A percentile compares a stretch with the other conserved stretches of the same genome.
phyloP scores from a whole-genome alignment of 2,329 filamentous ascomycete genomes.

The Penicillium sp. region DNA sequence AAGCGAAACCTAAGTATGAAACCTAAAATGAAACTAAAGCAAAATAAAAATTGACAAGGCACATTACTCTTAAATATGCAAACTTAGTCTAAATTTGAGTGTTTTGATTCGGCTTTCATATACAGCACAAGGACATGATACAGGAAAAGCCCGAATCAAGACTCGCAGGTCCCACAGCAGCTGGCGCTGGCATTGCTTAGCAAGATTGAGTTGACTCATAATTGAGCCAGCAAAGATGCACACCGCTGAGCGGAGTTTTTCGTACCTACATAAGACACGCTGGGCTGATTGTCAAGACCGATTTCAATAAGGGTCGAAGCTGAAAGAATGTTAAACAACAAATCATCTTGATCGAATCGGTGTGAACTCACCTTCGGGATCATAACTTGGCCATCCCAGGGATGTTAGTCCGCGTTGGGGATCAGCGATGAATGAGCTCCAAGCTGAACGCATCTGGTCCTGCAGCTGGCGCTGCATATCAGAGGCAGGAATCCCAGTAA shows the following conservation, averaged over 20 bases:
- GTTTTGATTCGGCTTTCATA: too few relatives aligned
- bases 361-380: conserved; percentile 15
- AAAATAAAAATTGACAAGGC: too few relatives aligned
- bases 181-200: too few relatives aligned
- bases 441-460: conserved; percentile 25
- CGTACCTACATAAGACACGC: background rate
- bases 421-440: conserved; percentile 42
- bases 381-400: conserved; percentile 40
- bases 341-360: background rate
- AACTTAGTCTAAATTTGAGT: too few relatives aligned
- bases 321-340: background rate
- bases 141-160: too few relatives aligned
- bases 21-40: too few relatives aligned
- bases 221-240: background rate
- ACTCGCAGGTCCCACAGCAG: too few relatives aligned
- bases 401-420: conserved; percentile 34
- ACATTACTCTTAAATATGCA: too few relatives aligned
- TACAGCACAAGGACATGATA: too few relatives aligned
- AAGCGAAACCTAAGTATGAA: too few relatives aligned
- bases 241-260: background rate
- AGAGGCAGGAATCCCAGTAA: conserved; percentile 39
- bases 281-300: background rate
- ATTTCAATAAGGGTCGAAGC: background rate
- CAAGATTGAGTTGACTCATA: background rate
- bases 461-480: conserved; percentile 35